Evolutionary conservation across 257 asterid species (phyloP), one percentile per base, ranked within the genome.

Genomic region (Plantago elongata): DNA sequence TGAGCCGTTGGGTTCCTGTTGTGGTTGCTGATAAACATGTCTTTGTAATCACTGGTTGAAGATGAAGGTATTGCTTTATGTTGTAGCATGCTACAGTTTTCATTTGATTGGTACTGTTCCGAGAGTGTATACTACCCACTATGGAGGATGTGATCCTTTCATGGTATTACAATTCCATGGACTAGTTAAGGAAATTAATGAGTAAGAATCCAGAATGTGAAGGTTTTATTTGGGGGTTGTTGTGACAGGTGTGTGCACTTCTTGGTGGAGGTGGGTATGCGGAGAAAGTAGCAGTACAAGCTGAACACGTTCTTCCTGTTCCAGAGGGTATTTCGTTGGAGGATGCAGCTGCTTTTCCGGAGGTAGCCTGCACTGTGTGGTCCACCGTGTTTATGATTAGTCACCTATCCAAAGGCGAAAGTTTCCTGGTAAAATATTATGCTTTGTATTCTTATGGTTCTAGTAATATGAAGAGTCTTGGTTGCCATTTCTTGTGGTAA

Each of bases 191-290:
- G 40, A 3, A 34, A 7, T 34, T 34, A 34, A 34, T 34, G 40
- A 34, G 40, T 34, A 34, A 34, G 40, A 34, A 34, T 34, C 40
- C 40, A 13, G 11, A 37, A 47, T 54, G 42, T 57, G 66, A 62
- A 54, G 61, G 47, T 14, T 34, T 17, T 69, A 66, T 63, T 34
- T 34, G 40, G 40, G 40, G 40, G 51, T 0, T 60, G 69, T 3
- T 34, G 40, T 34, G 40, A 34, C 40, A 93, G 97, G 97, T 93
- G 13, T 89, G 99, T 65, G 95, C 97, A 71, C 94, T 93, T 56
- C 17, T 93, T 51, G 89, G 94, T 29, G 99, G 97, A 68, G 99
- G 97, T 38, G 99, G 99, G 11, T 93, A 93, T 51, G 96, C 99
- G 0, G 96, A 89, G 86, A 93, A 89, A 77, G 89, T 89, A 51